Base-by-base conservation (phyloP, 208 protist genomes). In the Blechomonas ayalai region DNA sequence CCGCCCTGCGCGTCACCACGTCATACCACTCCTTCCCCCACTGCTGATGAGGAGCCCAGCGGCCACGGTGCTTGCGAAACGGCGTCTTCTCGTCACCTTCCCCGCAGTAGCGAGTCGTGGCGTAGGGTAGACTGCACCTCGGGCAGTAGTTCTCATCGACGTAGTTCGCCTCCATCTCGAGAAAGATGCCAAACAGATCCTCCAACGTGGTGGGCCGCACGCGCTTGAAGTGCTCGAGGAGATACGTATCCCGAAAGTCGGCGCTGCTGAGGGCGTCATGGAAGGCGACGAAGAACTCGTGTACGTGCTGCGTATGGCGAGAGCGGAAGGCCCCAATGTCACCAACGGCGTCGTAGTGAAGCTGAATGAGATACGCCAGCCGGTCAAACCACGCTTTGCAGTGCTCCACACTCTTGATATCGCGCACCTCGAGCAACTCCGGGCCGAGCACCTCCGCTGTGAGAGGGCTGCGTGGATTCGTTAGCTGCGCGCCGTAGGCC, bases 161-260 rank as follows among this genome's bases (percentile, higher is more conserved):
- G 54, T 91, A 91, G 49, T 94, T 94, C 27, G 57, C 61, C 72
- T 94, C 82, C 82, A 94, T 94, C 61, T 94, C 86, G n/a, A 94
- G 58, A 28, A 94, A 91, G 58, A 91, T 67, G 34, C 59, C 86
- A 45, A 91, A 94, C 27, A 94, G 37, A 54, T 94, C 86, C 22
- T 69, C 42, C 20, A 94, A 63, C 31, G 70, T 52, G 43, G 34
- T 32, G n/a, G 86, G 86, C 1, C 79, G 68, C 7, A 50, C 67
- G 42, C 67, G 63, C 13, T 59, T 43, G 27, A 94, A 73, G 43
- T 85, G 68, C 23, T 84, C 68, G 19, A 60, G 33, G 20, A 94
- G 63, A 49, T 91, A 88, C 2, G 37, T 25, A 51, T 94, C 86
- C 33, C 82, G 73, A 53, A 88, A 92, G 53, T 92, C 77, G 34